phyloP scores from a whole-genome alignment of 2,329 filamentous ascomycete species.

The Didymella pomorum region DNA sequence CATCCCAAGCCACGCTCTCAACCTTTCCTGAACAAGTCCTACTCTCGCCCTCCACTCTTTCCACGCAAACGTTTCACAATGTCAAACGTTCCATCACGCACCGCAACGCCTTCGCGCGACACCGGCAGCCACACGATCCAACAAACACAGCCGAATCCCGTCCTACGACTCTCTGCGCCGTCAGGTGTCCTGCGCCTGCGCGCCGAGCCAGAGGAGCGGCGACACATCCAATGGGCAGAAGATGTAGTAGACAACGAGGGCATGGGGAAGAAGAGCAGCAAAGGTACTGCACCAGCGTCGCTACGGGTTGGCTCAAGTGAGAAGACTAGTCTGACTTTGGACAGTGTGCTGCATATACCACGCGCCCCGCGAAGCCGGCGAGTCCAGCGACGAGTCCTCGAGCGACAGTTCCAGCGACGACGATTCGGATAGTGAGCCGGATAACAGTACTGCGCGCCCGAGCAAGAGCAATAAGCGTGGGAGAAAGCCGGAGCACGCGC shows the following conservation, averaged over 20 bases:
- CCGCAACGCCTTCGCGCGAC: slow-evolving; percentile 29
- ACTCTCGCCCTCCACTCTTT: neutral
- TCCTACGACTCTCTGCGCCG: slow-evolving; percentile 45
- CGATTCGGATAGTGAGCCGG: slow-evolving; percentile 64
- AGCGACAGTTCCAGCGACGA: slow-evolving; percentile 52
- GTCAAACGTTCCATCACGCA: slow-evolving; percentile 29
- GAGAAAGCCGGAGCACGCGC: slow-evolving; percentile 33
- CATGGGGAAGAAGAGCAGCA: slow-evolving; percentile 90
- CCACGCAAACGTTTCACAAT: slow-evolving; percentile 3
- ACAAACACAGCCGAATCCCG: slow-evolving; percentile 38
- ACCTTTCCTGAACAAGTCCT: neutral
- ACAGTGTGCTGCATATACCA: slow-evolving; percentile 99
- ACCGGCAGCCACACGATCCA: slow-evolving; percentile 39
- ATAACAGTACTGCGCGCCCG: slow-evolving; percentile 59
- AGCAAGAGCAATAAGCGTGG: slow-evolving; percentile 27
- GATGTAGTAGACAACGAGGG: slow-evolving; percentile 96
- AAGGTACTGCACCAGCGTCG: slow-evolving; percentile 68
- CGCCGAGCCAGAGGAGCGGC: slow-evolving; percentile 54
- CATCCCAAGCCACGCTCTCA: slow-evolving; percentile 5
- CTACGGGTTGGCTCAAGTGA: neutral
- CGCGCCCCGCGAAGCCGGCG: slow-evolving; percentile 72
- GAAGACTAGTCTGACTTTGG: slow-evolving; percentile 1
- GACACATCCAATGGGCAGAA: slow-evolving; percentile 89
- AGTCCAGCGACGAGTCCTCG: slow-evolving; percentile 76
- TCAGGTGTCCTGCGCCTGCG: slow-evolving; percentile 53